phyloP scores from a whole-genome alignment of 495 filamentous ascomycete genomes.

The Aspergillus incahuasiensis region DNA sequence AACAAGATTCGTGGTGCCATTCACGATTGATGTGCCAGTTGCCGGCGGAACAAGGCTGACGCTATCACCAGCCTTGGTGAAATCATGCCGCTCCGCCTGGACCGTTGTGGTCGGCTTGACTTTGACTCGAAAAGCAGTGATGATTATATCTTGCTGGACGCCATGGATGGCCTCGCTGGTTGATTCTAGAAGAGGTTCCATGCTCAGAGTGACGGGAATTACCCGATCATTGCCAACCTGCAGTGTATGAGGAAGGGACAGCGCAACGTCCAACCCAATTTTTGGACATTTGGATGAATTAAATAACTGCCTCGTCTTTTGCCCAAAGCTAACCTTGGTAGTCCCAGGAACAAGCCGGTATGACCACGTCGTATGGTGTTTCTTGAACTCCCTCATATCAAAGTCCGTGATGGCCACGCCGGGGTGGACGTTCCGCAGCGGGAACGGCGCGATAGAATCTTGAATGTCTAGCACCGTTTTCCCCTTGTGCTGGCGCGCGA shows the following conservation, averaged over 20 bases:
- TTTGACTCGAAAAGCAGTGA: not conserved
- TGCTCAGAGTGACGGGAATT: not conserved
- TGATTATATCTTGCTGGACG: not conserved
- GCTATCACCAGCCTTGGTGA: not conserved
- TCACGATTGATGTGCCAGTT: not conserved
- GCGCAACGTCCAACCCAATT: not conserved
- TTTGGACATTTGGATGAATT: not conserved
- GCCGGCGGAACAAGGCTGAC: not conserved
- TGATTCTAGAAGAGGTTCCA: not conserved
- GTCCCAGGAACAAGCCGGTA: not conserved
- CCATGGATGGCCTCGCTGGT: not conserved
- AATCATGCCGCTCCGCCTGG: not conserved
- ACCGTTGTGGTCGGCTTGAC: not conserved
- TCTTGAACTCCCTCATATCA: not conserved
- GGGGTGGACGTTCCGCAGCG: not conserved
- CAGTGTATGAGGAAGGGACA: not conserved
- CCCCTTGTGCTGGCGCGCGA: not conserved
- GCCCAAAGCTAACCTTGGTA: not conserved
- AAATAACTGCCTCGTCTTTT: not conserved
- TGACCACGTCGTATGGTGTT: not conserved
- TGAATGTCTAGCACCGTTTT: not conserved
- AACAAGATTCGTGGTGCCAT: not conserved
- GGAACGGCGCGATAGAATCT: not conserved
- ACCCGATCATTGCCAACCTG: not conserved
- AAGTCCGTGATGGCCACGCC: slow-evolving; percentile 3